Evolutionary conservation across 2,329 filamentous ascomycete species (phyloP).

Genomic region (Fusarium chaquense): DNA sequence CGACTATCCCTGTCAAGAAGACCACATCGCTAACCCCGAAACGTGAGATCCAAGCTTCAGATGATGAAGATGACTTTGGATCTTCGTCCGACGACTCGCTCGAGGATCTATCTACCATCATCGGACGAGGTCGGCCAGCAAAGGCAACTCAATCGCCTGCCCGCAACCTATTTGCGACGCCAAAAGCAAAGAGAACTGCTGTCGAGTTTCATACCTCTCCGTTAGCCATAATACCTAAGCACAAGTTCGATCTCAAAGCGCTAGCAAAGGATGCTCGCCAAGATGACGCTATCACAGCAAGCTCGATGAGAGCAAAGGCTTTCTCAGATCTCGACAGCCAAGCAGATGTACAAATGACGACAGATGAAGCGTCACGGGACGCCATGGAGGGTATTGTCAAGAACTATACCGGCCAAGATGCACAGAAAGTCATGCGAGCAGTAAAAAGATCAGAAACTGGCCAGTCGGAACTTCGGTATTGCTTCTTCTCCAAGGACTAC

Average conservation of each 20-base stretch:
- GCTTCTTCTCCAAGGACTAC: conserved; percentile 62
- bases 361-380: conserved; percentile 40
- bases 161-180: conserved; percentile 54
- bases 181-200: conserved; percentile 62
- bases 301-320: conserved; percentile 59
- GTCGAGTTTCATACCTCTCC: conserved; percentile 60
- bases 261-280: conserved; percentile 70
- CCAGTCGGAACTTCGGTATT: conserved; percentile 55
- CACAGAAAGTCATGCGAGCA: conserved; percentile 60
- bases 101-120: conserved; percentile 59
- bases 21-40: conserved; percentile 57
- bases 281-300: conserved; percentile 70
- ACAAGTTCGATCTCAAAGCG: conserved; percentile 73
- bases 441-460: conserved; percentile 63
- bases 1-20: conserved; percentile 43
- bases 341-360: conserved; percentile 3
- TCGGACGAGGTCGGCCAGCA: conserved; percentile 46
- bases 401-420: conserved; percentile 57
- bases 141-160: conserved; percentile 31
- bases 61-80: conserved; percentile 74
- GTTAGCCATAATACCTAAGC: conserved; percentile 64
- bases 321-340: conserved; percentile 42
- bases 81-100: conserved; percentile 68
- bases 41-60: conserved; percentile 75
- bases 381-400: conserved; percentile 51